These are phyloP conservation scores for Nevesoporus exiguus DNA, from an alignment of 768 basidiomycete species.

Conservation along the genomic window DNA sequence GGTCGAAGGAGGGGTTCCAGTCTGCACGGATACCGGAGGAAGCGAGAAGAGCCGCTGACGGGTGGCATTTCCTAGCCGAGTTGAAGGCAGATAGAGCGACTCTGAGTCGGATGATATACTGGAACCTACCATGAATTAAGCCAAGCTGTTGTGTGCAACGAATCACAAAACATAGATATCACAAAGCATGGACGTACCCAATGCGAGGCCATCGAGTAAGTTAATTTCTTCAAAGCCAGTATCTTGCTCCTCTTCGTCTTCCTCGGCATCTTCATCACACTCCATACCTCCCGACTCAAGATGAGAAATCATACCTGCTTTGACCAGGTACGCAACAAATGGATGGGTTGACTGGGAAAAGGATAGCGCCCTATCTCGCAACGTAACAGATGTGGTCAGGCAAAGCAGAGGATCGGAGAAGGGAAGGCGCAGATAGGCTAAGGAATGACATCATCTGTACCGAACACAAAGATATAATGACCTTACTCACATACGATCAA, in stretches of 20 bases:
- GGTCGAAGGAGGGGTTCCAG: slow-evolving; percentile 45
- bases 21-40: slow-evolving; percentile 44
- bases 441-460: slow-evolving; percentile 1
- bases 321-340: slow-evolving; percentile 28
- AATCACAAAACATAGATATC: slow-evolving; percentile 10
- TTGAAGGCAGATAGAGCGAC: slow-evolving; percentile 56
- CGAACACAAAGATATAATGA: neutral
- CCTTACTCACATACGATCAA: slow-evolving; percentile 71
- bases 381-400: slow-evolving; percentile 79
- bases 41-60: slow-evolving; percentile 68
- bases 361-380: slow-evolving; percentile 73
- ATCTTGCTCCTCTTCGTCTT: slow-evolving; percentile 38
- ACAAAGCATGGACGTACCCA: slow-evolving; percentile 42
- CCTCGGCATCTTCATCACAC: slow-evolving; percentile 17
- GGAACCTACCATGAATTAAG: slow-evolving; percentile 36
- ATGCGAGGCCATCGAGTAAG: slow-evolving; percentile 61
- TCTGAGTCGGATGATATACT: slow-evolving; percentile 37
- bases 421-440: slow-evolving; percentile 72
- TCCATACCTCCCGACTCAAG: slow-evolving; percentile 3
- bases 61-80: slow-evolving; percentile 65
- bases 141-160: neutral
- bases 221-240: slow-evolving; percentile 66
- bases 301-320: slow-evolving; percentile 14
- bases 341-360: slow-evolving; percentile 38
- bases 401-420: slow-evolving; percentile 76